Base-by-base conservation (phyloP, 1,284 basidiomycete genomes). In the Cutaneotrichosporon curvatum region DNA sequence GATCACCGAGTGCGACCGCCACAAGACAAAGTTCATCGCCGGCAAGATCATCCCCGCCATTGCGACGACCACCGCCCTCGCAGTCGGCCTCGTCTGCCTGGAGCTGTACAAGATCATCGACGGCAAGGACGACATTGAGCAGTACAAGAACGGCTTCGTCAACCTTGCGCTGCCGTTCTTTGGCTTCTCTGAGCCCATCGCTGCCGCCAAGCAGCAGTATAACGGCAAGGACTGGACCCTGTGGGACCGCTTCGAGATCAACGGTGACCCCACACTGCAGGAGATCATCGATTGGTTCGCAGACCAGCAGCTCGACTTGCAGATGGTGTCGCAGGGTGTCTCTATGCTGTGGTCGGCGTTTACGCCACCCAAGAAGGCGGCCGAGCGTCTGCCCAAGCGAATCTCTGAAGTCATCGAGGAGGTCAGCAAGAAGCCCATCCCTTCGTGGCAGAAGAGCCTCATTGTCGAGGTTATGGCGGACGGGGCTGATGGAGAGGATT, bases 21-120 rank as follows among this genome's bases (percentile, higher is more conserved):
- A 98, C 74, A 82, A 85, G 53, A 98, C 94, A 35, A 99, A 99
- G 77, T 87, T 95, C 68, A 96, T 99, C 64, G 96, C 95, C 4
- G 95, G 95, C 48, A 98, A 98, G 78, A 99, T 99, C 63, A 99
- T 99, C 57, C 95, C 95, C 44, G 95, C 95, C 15, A 98, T 99
- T 63, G 95, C 95, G 19, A 99, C 96, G 1, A 98, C 95, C 1
- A 98, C 96, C 2, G 85, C 91, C 15, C 80, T 96, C 37, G 88
- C 95, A 25, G 91, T 91, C 23, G 95, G 95, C 22, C 73, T 99
- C 46, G 91, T 96, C 38, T 97, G 92, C 72, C 72, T 99, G 48
- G 95, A 99, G 74, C 79, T 99, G 42, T 98, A 95, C 80, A 97
- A 97, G 89, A 78, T 98, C 68, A 91, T 99, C 59, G 95, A 96